A percentile compares a stretch with the other conserved stretches of the same genome.
These are phyloP conservation scores for Tieghemiomyces parasiticus DNA, from an alignment of 192 early-diverging fungal species.

Conservation along the genomic window DNA sequence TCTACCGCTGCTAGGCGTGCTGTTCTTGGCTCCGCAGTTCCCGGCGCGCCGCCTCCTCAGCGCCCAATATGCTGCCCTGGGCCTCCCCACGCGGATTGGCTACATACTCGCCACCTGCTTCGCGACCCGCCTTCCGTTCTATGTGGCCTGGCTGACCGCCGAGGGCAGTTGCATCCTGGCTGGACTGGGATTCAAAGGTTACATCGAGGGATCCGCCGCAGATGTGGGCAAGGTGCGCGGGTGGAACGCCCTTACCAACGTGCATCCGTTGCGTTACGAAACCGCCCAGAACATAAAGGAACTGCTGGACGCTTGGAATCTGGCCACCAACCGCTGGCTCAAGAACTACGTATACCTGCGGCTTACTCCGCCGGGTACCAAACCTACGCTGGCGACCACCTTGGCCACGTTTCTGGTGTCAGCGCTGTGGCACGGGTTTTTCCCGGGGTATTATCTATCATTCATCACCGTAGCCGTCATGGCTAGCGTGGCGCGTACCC, in stretches of 20 bases:
- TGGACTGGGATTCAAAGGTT: slow-evolving; percentile 73
- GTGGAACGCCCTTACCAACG: slow-evolving; percentile 69
- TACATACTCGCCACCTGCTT: slow-evolving; percentile 46
- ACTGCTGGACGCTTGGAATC: slow-evolving; percentile 79
- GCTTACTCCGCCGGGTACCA: slow-evolving; percentile 30
- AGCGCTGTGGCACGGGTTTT: slow-evolving; percentile 95
- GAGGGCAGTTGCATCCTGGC: slow-evolving; percentile 71
- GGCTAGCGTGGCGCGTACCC: slow-evolving; percentile 15
- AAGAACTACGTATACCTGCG: slow-evolving; percentile 72
- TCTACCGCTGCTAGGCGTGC: not conserved
- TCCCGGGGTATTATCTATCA: slow-evolving; percentile 60
- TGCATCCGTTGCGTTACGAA: slow-evolving; percentile 61
- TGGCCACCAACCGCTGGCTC: slow-evolving; percentile 77
- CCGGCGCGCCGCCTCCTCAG: slow-evolving; percentile 16
- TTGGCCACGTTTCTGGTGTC: slow-evolving; percentile 66
- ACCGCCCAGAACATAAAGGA: slow-evolving; percentile 56
- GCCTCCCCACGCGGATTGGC: slow-evolving; percentile 24
- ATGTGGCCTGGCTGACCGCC: slow-evolving; percentile 79
- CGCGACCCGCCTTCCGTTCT: slow-evolving; percentile 63
- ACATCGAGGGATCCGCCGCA: slow-evolving; percentile 27
- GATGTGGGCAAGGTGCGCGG: slow-evolving; percentile 22
- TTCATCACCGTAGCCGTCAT: slow-evolving; percentile 21
- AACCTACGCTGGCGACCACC: slow-evolving; percentile 41
- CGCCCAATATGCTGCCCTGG: slow-evolving; percentile 17
- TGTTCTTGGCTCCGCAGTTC: slow-evolving; percentile 21